phyloP scores from a whole-genome alignment of 257 asterid species.

The Solanum etuberosum region DNA sequence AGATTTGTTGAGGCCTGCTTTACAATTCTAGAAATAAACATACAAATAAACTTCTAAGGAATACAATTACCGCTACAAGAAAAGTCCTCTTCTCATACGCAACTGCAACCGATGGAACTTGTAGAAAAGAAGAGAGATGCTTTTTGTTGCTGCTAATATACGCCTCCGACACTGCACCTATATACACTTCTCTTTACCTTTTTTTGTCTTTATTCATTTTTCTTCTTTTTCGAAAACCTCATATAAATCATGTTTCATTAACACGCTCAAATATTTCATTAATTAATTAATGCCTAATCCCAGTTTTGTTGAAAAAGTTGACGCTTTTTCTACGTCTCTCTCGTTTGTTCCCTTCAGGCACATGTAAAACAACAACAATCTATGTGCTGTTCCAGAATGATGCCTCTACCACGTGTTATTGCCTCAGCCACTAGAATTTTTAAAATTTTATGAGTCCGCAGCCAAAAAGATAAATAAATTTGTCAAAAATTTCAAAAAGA shows the following conservation, averaged over 20 bases:
- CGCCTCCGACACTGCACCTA: not conserved
- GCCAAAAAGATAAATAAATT: no score
- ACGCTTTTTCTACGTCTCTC: not conserved
- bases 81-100: not conserved
- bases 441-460: no score
- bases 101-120: not conserved
- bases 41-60: not conserved
- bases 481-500: no score
- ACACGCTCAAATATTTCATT: not conserved
- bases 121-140: not conserved
- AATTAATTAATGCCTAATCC: not conserved
- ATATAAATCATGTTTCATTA: no score
- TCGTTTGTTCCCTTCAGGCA: not conserved
- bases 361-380: not conserved
- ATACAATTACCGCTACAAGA: not conserved
- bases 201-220: not conserved
- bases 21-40: not conserved
- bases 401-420: not conserved
- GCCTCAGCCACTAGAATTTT: no score
- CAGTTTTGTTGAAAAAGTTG: not conserved
- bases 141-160: not conserved
- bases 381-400: not conserved
- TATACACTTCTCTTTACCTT: not conserved
- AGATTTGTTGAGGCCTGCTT: not conserved
- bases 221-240: not conserved